A percentile compares a stretch with the other conserved stretches of the same genome.
Conservation (phyloP, 306 rosid genomes). For the Sicyos baderoa region DNA sequence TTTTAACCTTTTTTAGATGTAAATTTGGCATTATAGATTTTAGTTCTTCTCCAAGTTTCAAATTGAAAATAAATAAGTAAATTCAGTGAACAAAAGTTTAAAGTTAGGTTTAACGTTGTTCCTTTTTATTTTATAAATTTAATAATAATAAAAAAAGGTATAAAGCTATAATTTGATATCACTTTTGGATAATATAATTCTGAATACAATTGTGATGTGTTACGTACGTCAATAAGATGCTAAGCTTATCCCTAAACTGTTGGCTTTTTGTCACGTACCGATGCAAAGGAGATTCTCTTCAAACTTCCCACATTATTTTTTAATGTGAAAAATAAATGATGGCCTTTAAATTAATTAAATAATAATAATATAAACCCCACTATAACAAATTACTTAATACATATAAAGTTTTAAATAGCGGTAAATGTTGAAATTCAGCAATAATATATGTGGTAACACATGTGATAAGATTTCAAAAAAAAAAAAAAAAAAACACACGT, state of each 20-base stretch:
- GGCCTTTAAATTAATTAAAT: not conserved
- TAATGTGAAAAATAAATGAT: not conserved
- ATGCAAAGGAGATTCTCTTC: not conserved
- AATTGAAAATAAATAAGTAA: too few species aligned
- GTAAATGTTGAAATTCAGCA: not conserved
- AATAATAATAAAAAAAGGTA: too few species aligned
- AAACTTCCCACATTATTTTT: not conserved
- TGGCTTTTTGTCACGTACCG: constrained; percentile 12
- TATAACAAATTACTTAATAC: not conserved
- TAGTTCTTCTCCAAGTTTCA: too few species aligned
- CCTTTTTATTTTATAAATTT: too few species aligned
- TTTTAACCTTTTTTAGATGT: not conserved
- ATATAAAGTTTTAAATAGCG: not conserved
- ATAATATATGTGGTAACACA: not conserved
- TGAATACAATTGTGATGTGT: not conserved
- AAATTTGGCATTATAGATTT: not conserved
- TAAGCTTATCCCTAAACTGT: constrained; percentile 8
- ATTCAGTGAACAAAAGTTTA: too few species aligned
- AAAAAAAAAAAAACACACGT: too few species aligned
- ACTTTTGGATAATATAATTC: not conserved
- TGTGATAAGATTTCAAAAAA: too few species aligned
- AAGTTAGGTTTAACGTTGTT: too few species aligned
- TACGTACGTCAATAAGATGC: not conserved
- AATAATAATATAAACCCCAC: not conserved
- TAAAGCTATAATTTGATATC: not conserved